A percentile compares a stretch with the other conserved stretches of the same genome.
Conservation (phyloP, 768 basidiomycete species). For the Amanita inopinata region DNA sequence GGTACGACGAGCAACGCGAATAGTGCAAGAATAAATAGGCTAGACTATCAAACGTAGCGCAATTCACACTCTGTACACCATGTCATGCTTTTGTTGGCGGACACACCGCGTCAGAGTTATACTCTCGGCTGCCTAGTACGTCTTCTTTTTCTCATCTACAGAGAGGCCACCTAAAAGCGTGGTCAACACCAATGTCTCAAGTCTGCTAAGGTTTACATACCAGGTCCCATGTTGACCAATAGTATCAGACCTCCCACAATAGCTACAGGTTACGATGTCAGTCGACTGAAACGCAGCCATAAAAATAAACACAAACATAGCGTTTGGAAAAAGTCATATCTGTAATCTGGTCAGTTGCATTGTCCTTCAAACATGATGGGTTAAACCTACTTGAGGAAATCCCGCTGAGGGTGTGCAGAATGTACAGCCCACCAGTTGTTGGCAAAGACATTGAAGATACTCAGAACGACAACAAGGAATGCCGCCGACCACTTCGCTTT, state of each 20-base stretch:
- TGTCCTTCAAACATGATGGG: not conserved
- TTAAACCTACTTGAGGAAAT: conserved; percentile 85
- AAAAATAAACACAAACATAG: conserved; percentile 40
- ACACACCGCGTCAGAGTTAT: not conserved
- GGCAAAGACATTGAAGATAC: conserved; percentile 93
- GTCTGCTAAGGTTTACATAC: conserved; percentile 26
- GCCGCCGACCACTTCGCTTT: conserved; percentile 98
- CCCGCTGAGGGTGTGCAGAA: conserved; percentile 86
- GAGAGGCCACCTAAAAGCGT: conserved; percentile 69
- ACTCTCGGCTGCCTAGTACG: conserved; percentile 35
- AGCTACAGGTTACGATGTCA: conserved; percentile 26
- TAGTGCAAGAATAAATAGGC: not conserved
- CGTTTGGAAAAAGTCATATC: conserved; percentile 99
- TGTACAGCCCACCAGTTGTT: conserved; percentile 99
- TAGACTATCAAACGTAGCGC: conserved; percentile 1
- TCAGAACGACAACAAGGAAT: conserved; percentile 87
- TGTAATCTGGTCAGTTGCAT: conserved; percentile 23
- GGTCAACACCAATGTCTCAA: not conserved
- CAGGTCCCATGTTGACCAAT: conserved; percentile 97
- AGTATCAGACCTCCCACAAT: conserved; percentile 97
- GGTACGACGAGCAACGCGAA: too few species aligned
- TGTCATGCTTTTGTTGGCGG: conserved; percentile 1
- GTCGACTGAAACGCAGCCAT: not conserved
- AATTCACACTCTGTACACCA: conserved; percentile 6
- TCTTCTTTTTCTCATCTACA: conserved; percentile 99